Conservation (phyloP, 305 asterid genomes). For the Fraxinus nigra region DNA sequence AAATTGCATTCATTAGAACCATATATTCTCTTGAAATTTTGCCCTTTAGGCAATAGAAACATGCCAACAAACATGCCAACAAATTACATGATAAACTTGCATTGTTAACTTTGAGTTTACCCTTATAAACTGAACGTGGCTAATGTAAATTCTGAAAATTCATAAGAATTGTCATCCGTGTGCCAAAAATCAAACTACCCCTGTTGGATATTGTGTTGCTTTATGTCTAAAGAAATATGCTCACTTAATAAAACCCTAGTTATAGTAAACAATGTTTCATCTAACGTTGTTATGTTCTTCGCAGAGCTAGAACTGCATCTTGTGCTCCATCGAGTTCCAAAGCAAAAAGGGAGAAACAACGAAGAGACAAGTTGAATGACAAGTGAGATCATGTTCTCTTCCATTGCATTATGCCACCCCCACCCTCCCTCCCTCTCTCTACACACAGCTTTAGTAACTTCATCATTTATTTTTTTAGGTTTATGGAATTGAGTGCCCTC, state of each 20-base stretch:
- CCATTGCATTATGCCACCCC: neutral
- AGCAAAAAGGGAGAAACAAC: constrained; percentile 92
- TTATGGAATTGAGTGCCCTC: constrained; percentile 78
- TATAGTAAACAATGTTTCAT: neutral
- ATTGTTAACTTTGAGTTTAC: neutral
- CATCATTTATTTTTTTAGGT: constrained; percentile 38
- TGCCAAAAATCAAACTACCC: neutral
- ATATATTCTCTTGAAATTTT: neutral
- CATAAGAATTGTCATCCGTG: neutral
- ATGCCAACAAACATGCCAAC: neutral
- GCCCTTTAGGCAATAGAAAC: neutral
- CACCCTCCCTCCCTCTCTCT: neutral
- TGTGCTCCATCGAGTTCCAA: constrained; percentile 76
- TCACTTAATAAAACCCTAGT: neutral
- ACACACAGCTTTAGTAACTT: constrained; percentile 15
- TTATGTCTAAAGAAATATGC: neutral
- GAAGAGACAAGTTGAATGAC: constrained; percentile 90
- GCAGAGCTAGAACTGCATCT: constrained; percentile 65
- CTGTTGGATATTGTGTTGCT: neutral
- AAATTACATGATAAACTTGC: neutral
- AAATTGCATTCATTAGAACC: neutral
- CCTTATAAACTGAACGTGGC: neutral
- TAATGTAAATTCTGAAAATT: neutral
- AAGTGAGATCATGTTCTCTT: constrained; percentile 46
- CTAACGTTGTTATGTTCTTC: constrained; percentile 23